Evolutionary conservation across 495 filamentous ascomycete genomes (phyloP).

Genomic region (Neurospora terricola): DNA sequence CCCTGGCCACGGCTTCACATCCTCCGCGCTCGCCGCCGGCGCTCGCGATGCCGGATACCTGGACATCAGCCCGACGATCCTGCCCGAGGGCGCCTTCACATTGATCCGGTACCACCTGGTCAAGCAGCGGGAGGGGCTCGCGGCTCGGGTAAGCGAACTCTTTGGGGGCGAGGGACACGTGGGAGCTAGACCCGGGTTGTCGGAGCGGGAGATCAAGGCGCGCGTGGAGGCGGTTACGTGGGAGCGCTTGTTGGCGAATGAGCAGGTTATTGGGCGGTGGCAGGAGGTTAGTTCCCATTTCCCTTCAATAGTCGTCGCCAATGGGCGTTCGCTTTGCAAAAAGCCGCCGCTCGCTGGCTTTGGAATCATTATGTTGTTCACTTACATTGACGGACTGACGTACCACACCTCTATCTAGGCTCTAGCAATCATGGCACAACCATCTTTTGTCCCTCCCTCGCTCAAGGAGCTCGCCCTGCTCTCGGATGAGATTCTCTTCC

Average conservation of each 20-base stretch:
- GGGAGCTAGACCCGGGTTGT: constrained; percentile 22
- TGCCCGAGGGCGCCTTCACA: constrained; percentile 70
- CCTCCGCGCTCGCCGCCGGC: constrained; percentile 58
- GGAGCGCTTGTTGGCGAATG: constrained; percentile 65
- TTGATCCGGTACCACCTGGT: constrained; percentile 76
- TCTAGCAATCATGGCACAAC: constrained; percentile 77
- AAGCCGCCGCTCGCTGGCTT: background rate
- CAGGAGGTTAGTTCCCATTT: constrained; percentile 57
- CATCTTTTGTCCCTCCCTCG: constrained; percentile 63
- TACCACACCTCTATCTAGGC: constrained; percentile 42
- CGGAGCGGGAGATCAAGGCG: constrained; percentile 24
- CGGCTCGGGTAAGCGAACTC: constrained; percentile 17
- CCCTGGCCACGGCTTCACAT: constrained; percentile 72
- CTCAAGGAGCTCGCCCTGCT: constrained; percentile 69
- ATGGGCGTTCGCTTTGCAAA: background rate
- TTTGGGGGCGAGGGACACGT: constrained; percentile 10
- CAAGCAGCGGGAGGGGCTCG: constrained; percentile 44
- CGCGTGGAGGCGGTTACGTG: constrained; percentile 54
- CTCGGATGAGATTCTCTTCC: constrained; percentile 76
- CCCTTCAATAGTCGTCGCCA: background rate
- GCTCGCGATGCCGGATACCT: constrained; percentile 76
- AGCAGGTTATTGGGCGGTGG: constrained; percentile 59
- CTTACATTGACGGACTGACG: background rate
- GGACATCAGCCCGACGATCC: constrained; percentile 71
- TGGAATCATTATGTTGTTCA: background rate